Evolutionary conservation across 441 rosid genomes (phyloP).

Genomic region (Croton setiger): DNA sequence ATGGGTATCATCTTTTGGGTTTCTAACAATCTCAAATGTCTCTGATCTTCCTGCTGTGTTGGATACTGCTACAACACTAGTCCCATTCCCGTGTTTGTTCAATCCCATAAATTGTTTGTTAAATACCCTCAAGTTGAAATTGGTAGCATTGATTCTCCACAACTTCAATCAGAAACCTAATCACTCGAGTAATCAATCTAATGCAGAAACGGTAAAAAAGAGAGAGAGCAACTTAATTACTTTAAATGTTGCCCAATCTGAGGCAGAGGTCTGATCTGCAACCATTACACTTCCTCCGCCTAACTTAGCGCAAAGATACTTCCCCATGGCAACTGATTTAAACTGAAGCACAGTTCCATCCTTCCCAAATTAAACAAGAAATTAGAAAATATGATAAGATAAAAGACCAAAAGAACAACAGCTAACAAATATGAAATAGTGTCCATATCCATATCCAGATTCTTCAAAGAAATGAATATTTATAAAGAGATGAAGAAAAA

Average conservation of each 20-base stretch:
- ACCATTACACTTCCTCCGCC: constrained; percentile 47
- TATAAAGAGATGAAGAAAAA: background rate
- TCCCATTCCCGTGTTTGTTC: constrained; percentile 24
- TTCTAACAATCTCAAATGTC: constrained; percentile 39
- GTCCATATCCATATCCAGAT: background rate
- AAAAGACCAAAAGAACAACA: too few relatives aligned
- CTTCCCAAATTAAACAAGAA: constrained; percentile 20
- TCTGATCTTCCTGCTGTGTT: constrained; percentile 21
- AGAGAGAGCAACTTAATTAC: constrained; percentile 18
- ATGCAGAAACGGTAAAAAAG: too few relatives aligned
- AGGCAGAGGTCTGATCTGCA: constrained; percentile 37
- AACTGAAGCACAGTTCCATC: constrained; percentile 52
- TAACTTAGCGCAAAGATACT: constrained; percentile 43
- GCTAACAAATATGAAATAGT: too few relatives aligned
- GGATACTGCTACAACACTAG: constrained; percentile 32
- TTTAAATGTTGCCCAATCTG: constrained; percentile 47
- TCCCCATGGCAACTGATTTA: constrained; percentile 43
- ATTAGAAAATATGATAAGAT: background rate
- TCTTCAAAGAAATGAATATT: background rate
- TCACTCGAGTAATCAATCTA: too few relatives aligned
- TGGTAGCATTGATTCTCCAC: constrained; percentile 44
- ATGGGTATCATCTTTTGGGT: constrained; percentile 22
- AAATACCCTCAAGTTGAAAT: constrained; percentile 45
- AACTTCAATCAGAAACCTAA: constrained; percentile 21
- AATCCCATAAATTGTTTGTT: constrained; percentile 45